These are phyloP conservation scores for Crithidia sp. DNA, from an alignment of 208 protist genomes.

Conservation along the genomic window DNA sequence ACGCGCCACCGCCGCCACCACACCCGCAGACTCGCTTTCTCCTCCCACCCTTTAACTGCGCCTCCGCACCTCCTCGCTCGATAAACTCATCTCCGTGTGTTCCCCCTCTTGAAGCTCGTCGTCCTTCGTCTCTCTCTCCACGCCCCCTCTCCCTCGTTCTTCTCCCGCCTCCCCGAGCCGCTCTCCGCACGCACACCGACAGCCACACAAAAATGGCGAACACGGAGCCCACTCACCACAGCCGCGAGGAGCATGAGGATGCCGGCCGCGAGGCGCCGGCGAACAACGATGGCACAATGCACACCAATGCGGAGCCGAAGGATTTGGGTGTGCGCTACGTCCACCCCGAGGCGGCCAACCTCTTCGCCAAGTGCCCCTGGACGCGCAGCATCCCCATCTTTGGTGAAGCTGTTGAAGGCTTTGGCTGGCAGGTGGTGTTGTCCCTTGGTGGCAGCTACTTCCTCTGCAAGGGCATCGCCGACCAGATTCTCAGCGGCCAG, in stretches of 20 bases:
- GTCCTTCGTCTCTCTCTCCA: no score
- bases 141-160: no score
- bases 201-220: not conserved
- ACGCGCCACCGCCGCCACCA: no score
- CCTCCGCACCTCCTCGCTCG: no score
- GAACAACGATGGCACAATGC: no score
- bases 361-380: conserved; percentile 40
- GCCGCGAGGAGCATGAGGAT: not conserved
- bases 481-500: conserved; percentile 45
- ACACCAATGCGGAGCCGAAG: conserved; percentile 11
- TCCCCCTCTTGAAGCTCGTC: no score
- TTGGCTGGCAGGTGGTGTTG: conserved; percentile 38
- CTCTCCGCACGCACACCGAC: no score
- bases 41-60: no score
- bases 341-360: conserved; percentile 35
- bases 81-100: no score
- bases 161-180: no score
- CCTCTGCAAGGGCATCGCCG: conserved; percentile 59
- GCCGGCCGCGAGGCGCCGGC: not conserved
- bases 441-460: conserved; percentile 54
- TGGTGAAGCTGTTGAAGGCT: conserved; percentile 44
- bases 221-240: not conserved
- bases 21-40: no score
- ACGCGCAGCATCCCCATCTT: conserved; percentile 50
- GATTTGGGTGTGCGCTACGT: conserved; percentile 29